phyloP scores from a whole-genome alignment of 805 yeast species.

The baker's yeast (Saccharomyces cerevisiae) region DNA sequence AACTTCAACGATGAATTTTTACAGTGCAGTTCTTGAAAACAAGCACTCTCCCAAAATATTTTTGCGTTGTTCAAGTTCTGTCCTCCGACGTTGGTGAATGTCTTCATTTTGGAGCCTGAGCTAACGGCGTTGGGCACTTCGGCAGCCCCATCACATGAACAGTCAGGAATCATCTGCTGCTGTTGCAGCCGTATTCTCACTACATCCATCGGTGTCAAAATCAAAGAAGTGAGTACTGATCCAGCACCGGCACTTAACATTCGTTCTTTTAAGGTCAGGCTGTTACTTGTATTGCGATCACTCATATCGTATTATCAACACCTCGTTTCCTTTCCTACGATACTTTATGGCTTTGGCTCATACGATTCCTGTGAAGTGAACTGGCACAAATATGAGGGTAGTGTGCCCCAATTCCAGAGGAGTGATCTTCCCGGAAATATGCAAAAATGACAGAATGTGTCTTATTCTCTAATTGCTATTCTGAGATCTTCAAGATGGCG shows the following conservation, averaged over 20 bases:
- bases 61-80: slow-evolving; percentile 5
- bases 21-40: slow-evolving; percentile 28
- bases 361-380: not conserved
- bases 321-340: not conserved
- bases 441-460: not conserved
- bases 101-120: not conserved
- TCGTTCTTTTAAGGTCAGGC: slow-evolving; percentile 39
- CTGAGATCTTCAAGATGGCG: not conserved
- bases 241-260: slow-evolving; percentile 78
- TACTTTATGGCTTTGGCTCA: not conserved
- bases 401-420: not conserved
- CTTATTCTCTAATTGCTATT: not conserved
- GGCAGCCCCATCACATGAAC: slow-evolving; percentile 28
- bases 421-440: not conserved
- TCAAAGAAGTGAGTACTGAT: slow-evolving; percentile 60
- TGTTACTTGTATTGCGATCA: slow-evolving; percentile 1
- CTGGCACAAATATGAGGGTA: not conserved
- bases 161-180: slow-evolving; percentile 51
- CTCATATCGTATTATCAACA: not conserved
- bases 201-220: slow-evolving; percentile 75
- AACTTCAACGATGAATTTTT: slow-evolving; percentile 30
- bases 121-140: slow-evolving; percentile 23
- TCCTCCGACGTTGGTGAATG: too few relatives aligned
- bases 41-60: slow-evolving; percentile 29
- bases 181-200: slow-evolving; percentile 71